A percentile compares a stretch with the other conserved stretches of the same genome.
phyloP scores from a whole-genome alignment of 1,284 basidiomycete species.

The Rhodotorula sp. region DNA sequence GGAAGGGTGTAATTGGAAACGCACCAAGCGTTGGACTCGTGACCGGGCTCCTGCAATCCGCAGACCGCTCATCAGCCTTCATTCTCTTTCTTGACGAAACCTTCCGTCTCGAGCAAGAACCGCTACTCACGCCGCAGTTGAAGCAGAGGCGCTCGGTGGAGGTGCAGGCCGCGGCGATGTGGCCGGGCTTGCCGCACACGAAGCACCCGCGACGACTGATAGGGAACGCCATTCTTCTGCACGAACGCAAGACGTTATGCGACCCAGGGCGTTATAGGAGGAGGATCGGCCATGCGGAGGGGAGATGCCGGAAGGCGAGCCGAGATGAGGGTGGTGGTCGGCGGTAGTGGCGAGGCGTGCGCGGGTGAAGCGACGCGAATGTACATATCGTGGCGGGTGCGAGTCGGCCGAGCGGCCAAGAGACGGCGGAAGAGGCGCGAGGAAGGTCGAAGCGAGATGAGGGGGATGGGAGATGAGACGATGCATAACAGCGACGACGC shows the following conservation, averaged over 20 bases:
- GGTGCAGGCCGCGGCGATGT: conserved; percentile 35
- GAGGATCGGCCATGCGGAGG: not conserved
- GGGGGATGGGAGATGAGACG: not conserved
- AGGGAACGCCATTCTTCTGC: conserved; percentile 27
- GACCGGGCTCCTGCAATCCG: conserved; percentile 58
- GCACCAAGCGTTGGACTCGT: conserved; percentile 79
- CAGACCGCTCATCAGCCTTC: conserved; percentile 47
- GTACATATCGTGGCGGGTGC: too few species aligned
- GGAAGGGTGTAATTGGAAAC: not conserved
- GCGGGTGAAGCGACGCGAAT: too few species aligned
- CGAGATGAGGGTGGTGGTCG: too few species aligned
- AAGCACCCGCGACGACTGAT: conserved; percentile 29
- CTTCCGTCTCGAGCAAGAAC: conserved; percentile 1
- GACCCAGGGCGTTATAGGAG: not conserved
- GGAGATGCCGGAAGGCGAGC: too few species aligned
- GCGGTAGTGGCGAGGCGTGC: too few species aligned
- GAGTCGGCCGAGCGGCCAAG: too few species aligned
- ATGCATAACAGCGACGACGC: not conserved
- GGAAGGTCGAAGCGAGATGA: too few species aligned
- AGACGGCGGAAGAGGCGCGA: too few species aligned
- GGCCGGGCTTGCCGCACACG: conserved; percentile 35
- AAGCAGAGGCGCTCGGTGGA: conserved; percentile 52
- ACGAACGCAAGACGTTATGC: too few species aligned
- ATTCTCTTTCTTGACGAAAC: conserved; percentile 54
- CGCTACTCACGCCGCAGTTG: conserved; percentile 40